Base-by-base conservation (phyloP, 1,139 yeast genomes). In the Insectozyma bohioensis region DNA sequence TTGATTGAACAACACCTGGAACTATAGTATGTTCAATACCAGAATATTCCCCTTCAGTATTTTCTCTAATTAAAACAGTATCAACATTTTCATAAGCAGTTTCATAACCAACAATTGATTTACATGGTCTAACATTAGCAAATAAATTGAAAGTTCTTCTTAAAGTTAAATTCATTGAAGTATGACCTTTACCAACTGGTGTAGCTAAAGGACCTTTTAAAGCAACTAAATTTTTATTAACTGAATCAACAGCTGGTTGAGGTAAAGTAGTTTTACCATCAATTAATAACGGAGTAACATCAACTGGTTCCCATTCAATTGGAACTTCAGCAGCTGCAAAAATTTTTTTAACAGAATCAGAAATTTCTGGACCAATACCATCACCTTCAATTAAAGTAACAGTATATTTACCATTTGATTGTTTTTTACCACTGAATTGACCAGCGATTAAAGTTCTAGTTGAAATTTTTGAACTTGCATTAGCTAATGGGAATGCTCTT, bases 1-100 rank as follows among this genome's bases (percentile, higher is more conserved):
- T 92, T 44, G 96, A 86, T 72, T 92, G 97, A 37, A 92, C 97
- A 37, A 92, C 97, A 56, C 98, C 98, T 46, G 97, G 97, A 39
- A 88, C 95, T 46, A 92, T 90, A 46, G 90, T 85, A 73, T 92
- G 98, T 74, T 92, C 98, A 51, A 92, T 90, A 68, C 98, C 98
- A 26, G 97, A 88, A 74, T 92, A 92, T 71, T 92, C 98, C 69
- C 97, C 98, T 71, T 92, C 98, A 52, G 98, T 92, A 79, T 92
- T 92, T 72, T 92, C 98, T 77, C 98, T 87, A 64, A 92, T 88
- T 58, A 92, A 76, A 33, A 92, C 97, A 45, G 96, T 84, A 69
- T 92, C 95, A 47, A 92, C 97, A 61, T 86, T 76, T 52, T 86
- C 84, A 72, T 90, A 92, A 31, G 97, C 95, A 45, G 97, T 92